Evolutionary conservation across 345 rosid species (phyloP).

Genomic region (Triadica sebifera): DNA sequence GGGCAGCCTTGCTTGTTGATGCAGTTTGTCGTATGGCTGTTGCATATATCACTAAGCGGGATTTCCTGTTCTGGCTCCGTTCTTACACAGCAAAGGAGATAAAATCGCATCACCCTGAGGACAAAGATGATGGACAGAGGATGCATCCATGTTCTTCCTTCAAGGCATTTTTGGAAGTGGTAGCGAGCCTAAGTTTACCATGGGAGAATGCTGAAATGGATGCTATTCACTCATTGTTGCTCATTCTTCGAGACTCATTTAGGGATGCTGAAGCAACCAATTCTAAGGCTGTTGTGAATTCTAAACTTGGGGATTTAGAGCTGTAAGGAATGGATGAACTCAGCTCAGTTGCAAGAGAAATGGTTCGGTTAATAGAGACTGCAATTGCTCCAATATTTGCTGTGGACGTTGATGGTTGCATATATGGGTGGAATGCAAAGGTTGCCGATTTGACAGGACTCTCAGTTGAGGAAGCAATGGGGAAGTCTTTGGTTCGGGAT

Average conservation of each 20-base stretch:
- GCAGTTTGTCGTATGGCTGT: conserved; percentile 99
- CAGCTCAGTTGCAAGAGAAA: conserved; percentile 96
- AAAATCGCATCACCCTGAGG: conserved; percentile 95
- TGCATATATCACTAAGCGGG: conserved; percentile 76
- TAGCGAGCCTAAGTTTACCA: conserved; percentile 83
- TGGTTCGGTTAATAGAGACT: conserved; percentile 96
- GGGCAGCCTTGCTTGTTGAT: conserved; percentile 81
- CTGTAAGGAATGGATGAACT: conserved; percentile 85
- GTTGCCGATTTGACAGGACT: conserved; percentile 87
- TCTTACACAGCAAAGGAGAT: conserved; percentile 95
- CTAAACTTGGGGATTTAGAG: conserved; percentile 52
- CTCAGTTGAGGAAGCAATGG: conserved; percentile 91
- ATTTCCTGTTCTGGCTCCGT: conserved; percentile 95
- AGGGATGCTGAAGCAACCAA: conserved; percentile 70
- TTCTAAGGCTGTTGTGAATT: conserved; percentile 57
- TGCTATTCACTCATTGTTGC: conserved; percentile 97
- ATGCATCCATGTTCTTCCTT: conserved; percentile 99
- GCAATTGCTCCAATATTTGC: conserved; percentile 99
- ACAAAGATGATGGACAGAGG: conserved; percentile 91
- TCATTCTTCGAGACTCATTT: conserved; percentile 87
- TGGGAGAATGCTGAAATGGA: conserved; percentile 99
- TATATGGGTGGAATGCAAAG: conserved; percentile 97
- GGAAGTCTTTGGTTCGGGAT: conserved; percentile 81
- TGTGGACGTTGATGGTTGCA: conserved; percentile 69
- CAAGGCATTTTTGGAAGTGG: conserved; percentile 97